phyloP scores from a whole-genome alignment of 2,329 filamentous ascomycete species.

The Thermomyces lanuginosus region DNA sequence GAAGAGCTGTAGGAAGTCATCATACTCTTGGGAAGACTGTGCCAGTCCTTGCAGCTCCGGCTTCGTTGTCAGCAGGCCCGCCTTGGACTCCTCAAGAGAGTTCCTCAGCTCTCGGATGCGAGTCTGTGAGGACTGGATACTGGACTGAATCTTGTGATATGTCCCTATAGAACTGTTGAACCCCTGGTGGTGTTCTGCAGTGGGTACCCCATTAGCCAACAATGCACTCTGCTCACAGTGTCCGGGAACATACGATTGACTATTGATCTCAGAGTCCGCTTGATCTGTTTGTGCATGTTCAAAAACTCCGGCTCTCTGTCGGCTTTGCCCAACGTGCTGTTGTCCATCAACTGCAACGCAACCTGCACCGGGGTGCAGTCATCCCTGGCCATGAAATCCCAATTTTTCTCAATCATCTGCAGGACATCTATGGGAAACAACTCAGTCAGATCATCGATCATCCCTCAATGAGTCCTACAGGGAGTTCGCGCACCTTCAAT shows the following conservation, averaged over 20 bases:
- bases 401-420: slow-evolving; percentile 70
- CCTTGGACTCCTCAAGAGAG: slow-evolving; percentile 64
- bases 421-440: slow-evolving; percentile 39
- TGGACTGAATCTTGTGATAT: slow-evolving; percentile 94
- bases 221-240: too few species aligned
- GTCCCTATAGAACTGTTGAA: slow-evolving; percentile 99
- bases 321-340: slow-evolving; percentile 79
- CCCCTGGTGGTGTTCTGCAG: slow-evolving; percentile 78
- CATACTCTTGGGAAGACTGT: slow-evolving; percentile 73
- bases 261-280: slow-evolving; percentile 80
- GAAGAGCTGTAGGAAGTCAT: slow-evolving; percentile 70
- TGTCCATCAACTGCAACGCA: slow-evolving; percentile 85
- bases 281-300: slow-evolving; percentile 70
- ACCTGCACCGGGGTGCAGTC: slow-evolving; percentile 88
- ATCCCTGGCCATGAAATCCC: slow-evolving; percentile 78
- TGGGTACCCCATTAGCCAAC: neutral
- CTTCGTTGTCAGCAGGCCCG: slow-evolving; percentile 66
- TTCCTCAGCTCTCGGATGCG: slow-evolving; percentile 69
- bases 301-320: slow-evolving; percentile 76
- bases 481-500: slow-evolving; percentile 18
- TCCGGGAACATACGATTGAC: slow-evolving; percentile 53
- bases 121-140: slow-evolving; percentile 75
- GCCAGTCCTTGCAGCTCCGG: slow-evolving; percentile 85
- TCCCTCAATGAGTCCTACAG: neutral
- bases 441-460: neutral